Base-by-base conservation (phyloP, 768 basidiomycete genomes). In the Dictyophora rubrovolvata region DNA sequence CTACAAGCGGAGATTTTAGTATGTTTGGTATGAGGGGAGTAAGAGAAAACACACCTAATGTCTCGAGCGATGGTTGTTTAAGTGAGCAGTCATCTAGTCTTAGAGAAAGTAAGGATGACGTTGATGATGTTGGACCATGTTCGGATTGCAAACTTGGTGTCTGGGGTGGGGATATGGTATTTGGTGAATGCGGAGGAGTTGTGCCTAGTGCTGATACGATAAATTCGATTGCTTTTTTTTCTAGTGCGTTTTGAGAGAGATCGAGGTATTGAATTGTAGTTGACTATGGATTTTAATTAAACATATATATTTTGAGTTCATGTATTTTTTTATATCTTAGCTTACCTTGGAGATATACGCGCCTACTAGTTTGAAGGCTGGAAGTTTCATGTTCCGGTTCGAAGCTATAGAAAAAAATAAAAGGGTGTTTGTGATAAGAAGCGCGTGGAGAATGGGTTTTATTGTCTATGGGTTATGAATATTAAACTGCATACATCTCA, bases 361-460 rank as follows among this genome's bases (percentile, higher is more conserved):
- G 11, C 88, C 90, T 16, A 96, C 73, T 0, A 92, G 71, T 56
- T 83, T 81, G 75, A 91, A 95, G 0, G 88, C 90, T 7, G 79
- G 71, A 0, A 79, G 69, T 66, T 90, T 91, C 55, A 99, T 75
- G 46, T 85, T 83, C 66, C 85, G 78, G 69, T 97, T 97, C 7
- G 89, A 89, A 18, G 92, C 86, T 21, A 98, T 75, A 1, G 89
- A 92, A 18, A 98, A 77, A 65, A 85, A 89, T 5, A 87, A 85
- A 18, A 98, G 74, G 0, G 85, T 82, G 18, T 81, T 81, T 16
- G 88, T 86, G 54, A 96, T 90, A 56, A 97, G 80, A 0, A 98
- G 79, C 0, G 93, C 83, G 67, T 97, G 94, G 1, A 98, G 74
- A 10, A 98, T 83, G 1, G 89, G 88, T 73, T 96, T 97, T 53